Evolutionary conservation across 148 eudicot species (phyloP).

Genomic region (Spergularia marina): DNA sequence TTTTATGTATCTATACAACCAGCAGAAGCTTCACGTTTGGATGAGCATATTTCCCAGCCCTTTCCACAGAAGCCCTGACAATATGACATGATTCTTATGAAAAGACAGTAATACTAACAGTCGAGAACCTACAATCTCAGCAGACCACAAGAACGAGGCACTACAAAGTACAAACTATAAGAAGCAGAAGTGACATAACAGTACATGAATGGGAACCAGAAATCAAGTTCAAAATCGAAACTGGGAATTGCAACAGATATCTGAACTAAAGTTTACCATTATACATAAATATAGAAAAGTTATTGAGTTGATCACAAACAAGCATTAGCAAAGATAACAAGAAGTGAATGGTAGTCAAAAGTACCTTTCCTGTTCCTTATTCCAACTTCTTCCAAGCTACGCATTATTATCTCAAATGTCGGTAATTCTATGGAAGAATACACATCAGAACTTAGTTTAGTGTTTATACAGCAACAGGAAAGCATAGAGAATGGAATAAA

Average conservation of each 20-base stretch:
- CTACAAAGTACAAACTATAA: background rate
- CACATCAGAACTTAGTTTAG: background rate
- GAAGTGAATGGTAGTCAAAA: background rate
- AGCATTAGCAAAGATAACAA: background rate
- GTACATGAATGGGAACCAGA: background rate
- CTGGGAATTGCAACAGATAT: background rate
- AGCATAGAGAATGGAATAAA: too few relatives aligned
- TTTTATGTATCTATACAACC: background rate
- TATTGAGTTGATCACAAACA: background rate
- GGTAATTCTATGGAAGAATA: background rate
- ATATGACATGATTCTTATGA: background rate
- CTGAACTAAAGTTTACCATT: background rate
- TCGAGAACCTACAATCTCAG: background rate
- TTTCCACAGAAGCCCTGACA: constrained; percentile 4
- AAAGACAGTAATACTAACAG: background rate
- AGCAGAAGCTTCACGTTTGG: background rate
- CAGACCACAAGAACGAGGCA: background rate
- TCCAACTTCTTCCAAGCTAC: background rate
- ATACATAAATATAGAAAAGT: background rate
- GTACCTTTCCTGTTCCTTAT: constrained; percentile 5
- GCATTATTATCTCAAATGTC: background rate
- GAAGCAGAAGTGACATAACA: background rate
- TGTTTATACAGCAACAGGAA: too few relatives aligned
- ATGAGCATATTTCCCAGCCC: constrained; percentile 6
- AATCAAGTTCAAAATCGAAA: too few relatives aligned